A percentile compares a stretch with the other conserved stretches of the same genome.
phyloP scores from a whole-genome alignment of 140 eudicot genomes.

The Oenanthe javanica region DNA sequence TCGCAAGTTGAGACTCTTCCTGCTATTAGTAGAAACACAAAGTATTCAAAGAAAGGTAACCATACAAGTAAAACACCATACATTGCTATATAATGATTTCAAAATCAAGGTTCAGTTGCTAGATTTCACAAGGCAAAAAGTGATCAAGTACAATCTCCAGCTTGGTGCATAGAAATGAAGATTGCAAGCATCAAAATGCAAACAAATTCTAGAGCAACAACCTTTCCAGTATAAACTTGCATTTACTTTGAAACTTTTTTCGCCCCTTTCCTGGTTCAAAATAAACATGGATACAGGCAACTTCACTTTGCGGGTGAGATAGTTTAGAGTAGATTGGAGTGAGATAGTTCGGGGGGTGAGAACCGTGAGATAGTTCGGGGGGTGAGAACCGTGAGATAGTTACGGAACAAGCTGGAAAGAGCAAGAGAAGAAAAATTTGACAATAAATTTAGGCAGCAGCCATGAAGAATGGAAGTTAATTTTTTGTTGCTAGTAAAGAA shows the following conservation, averaged over 20 bases:
- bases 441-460: background rate
- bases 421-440: background rate
- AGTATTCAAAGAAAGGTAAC: background rate
- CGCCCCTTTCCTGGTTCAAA: too few species aligned
- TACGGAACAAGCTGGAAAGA: background rate
- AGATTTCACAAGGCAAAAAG: background rate
- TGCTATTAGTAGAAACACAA: constrained; percentile 18
- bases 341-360: background rate
- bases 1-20: constrained; percentile 93
- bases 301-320: background rate
- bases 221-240: too few species aligned
- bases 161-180: background rate
- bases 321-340: background rate
- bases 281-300: background rate
- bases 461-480: too few species aligned
- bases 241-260: too few species aligned
- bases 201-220: too few species aligned
- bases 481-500: too few species aligned
- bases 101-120: background rate
- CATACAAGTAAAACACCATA: background rate
- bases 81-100: background rate
- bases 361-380: too few species aligned
- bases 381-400: background rate
- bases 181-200: background rate
- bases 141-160: background rate